Percentiles rank a stretch among this genome's conserved stretches.
These are phyloP conservation scores for Gaillardinia entomophila DNA, from an alignment of 805 yeast genomes.

Conservation along the genomic window DNA sequence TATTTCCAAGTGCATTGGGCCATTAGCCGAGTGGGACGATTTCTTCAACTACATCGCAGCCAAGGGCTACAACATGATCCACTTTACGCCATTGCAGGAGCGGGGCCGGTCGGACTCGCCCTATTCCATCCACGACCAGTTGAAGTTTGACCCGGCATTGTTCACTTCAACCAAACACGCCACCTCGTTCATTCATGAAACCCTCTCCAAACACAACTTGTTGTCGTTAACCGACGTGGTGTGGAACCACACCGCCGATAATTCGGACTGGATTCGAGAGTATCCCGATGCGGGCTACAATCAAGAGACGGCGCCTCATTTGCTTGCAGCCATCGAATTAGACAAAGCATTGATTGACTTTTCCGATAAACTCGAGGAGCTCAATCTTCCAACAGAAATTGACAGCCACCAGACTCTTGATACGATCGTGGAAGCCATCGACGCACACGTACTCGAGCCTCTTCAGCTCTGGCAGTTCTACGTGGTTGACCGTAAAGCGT, in stretches of 20 bases:
- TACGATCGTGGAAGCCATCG: constrained; percentile 60
- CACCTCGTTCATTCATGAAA: constrained; percentile 36
- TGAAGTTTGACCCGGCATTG: constrained; percentile 60
- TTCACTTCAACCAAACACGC: constrained; percentile 58
- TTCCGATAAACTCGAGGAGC: constrained; percentile 48
- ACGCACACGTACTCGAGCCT: constrained; percentile 57
- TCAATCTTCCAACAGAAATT: constrained; percentile 60
- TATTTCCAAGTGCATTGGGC: constrained; percentile 89
- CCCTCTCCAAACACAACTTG: constrained; percentile 54
- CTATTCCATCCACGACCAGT: constrained; percentile 84
- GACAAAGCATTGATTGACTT: constrained; percentile 66
- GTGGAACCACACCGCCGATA: constrained; percentile 90
- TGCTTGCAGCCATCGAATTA: constrained; percentile 76
- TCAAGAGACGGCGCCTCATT: constrained; percentile 82
- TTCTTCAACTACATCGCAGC: constrained; percentile 54
- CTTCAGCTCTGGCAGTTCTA: constrained; percentile 86
- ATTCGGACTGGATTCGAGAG: constrained; percentile 77
- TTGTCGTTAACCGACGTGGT: constrained; percentile 88
- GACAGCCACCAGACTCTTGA: constrained; percentile 49
- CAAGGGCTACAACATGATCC: constrained; percentile 93
- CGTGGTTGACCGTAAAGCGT: constrained; percentile 52
- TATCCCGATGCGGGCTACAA: constrained; percentile 93
- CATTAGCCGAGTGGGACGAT: constrained; percentile 56
- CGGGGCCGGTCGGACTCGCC: constrained; percentile 93
- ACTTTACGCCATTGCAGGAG: constrained; percentile 88